Evolutionary conservation across 495 filamentous ascomycete species (phyloP).

Genomic region (Chaetomium tenue): DNA sequence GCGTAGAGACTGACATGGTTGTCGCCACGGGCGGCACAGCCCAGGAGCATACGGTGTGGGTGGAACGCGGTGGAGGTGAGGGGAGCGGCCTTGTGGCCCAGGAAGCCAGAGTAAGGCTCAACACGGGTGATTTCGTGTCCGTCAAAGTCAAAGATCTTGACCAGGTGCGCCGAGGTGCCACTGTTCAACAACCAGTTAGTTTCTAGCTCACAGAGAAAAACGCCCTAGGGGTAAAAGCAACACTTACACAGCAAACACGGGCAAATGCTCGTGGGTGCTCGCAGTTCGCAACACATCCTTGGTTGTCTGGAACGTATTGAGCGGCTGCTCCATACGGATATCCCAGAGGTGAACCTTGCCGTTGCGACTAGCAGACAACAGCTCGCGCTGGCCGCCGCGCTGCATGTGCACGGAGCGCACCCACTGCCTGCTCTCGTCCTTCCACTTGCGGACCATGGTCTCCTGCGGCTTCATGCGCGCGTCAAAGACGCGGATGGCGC

Average conservation of each 20-base stretch:
- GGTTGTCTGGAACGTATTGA: slow-evolving; percentile 73
- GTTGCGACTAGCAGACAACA: slow-evolving; percentile 81
- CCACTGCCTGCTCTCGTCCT: slow-evolving; percentile 81
- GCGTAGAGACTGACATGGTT: slow-evolving; percentile 71
- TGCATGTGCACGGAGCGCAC: slow-evolving; percentile 96
- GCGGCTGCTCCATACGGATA: slow-evolving; percentile 74
- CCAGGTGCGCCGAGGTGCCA: slow-evolving; percentile 79
- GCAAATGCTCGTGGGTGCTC: slow-evolving; percentile 93
- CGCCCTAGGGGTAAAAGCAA: background rate
- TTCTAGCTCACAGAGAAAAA: slow-evolving; percentile 5
- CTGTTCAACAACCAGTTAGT: slow-evolving; percentile 47
- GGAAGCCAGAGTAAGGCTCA: slow-evolving; percentile 85
- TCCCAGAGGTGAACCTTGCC: slow-evolving; percentile 97
- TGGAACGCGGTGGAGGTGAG: slow-evolving; percentile 93
- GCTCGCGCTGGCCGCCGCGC: slow-evolving; percentile 85
- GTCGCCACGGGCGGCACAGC: slow-evolving; percentile 71
- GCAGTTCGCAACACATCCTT: slow-evolving; percentile 76
- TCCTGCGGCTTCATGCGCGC: slow-evolving; percentile 75
- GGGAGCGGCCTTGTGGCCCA: slow-evolving; percentile 67
- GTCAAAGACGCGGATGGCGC: slow-evolving; percentile 93
- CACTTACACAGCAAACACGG: slow-evolving; percentile 92
- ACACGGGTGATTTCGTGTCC: slow-evolving; percentile 71
- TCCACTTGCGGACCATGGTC: slow-evolving; percentile 93
- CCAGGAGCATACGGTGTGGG: slow-evolving; percentile 89
- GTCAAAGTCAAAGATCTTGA: slow-evolving; percentile 89